Evolutionary conservation across 2,329 filamentous ascomycete genomes (phyloP).

Genomic region (Plenodomus biglobosus): DNA sequence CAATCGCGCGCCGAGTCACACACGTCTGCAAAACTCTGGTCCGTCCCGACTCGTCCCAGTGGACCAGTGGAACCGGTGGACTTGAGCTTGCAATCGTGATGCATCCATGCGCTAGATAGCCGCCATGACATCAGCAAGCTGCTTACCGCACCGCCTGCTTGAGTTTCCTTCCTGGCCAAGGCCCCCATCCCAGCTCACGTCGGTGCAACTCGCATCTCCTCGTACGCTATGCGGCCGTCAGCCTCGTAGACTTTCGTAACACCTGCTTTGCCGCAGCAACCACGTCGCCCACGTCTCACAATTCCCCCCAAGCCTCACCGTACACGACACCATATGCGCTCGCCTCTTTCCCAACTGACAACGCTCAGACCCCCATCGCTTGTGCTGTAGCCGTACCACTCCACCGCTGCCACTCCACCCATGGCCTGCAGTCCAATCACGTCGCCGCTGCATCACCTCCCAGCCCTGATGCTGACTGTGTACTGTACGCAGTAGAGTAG

Average conservation of each 20-base stretch:
- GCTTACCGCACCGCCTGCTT: constrained; percentile 10
- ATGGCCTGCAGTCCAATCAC: constrained; percentile 19
- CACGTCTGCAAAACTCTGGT: constrained; percentile 1
- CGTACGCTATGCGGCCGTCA: constrained; percentile 6
- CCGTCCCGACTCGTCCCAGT: too few species aligned
- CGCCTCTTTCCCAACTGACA: neutral
- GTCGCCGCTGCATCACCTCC: neutral
- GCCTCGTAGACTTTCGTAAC: constrained; percentile 7
- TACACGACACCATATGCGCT: constrained; percentile 24
- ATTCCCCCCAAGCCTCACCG: constrained; percentile 10
- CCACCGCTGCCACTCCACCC: constrained; percentile 1
- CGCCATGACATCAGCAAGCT: constrained; percentile 27
- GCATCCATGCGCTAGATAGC: constrained; percentile 16
- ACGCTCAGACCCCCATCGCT: neutral
- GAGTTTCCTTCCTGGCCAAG: too few species aligned
- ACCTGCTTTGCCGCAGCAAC: constrained; percentile 22
- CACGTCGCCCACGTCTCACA: constrained; percentile 13
- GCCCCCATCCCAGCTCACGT: neutral
- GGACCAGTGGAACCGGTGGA: neutral
- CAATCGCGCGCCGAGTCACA: neutral
- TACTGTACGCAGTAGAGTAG: too few species aligned
- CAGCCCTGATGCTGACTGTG: constrained; percentile 12
- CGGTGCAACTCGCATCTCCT: neutral
- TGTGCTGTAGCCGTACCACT: neutral
- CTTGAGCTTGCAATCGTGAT: constrained; percentile 4